Conservation (phyloP, 208 protist genomes). For the Acanthamoeba quina region DNA sequence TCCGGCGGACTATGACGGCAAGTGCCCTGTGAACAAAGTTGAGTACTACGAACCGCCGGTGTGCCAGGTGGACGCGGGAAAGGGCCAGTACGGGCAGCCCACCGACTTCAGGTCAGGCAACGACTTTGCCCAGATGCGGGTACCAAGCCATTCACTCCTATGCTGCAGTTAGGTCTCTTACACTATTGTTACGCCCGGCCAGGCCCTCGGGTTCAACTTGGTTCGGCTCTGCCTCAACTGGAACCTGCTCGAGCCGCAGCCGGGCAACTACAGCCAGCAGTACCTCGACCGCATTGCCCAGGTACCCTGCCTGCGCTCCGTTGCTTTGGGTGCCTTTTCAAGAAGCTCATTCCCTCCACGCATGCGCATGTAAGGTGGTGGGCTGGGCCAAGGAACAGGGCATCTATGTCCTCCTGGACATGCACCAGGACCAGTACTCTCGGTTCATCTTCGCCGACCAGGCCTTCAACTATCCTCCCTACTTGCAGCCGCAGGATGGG, state of each 20-base stretch:
- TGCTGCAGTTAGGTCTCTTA: too few relatives aligned
- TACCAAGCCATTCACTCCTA: background rate
- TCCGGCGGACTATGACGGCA: background rate
- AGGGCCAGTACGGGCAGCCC: background rate
- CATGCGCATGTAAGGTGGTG: background rate
- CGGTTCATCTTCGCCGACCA: background rate
- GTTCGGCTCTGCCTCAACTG: conserved; percentile 15
- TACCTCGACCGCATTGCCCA: conserved; percentile 28
- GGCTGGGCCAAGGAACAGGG: conserved; percentile 25
- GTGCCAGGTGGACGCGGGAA: conserved; percentile 23
- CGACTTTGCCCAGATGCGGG: conserved; percentile 19
- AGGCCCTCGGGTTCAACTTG: conserved; percentile 12
- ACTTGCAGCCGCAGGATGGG: background rate
- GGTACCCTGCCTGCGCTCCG: background rate
- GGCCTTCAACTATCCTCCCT: background rate
- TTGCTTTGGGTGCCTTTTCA: background rate
- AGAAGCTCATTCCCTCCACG: background rate
- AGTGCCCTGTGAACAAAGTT: background rate
- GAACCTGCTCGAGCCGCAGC: conserved; percentile 7
- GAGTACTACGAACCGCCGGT: background rate
- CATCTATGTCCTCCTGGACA: conserved; percentile 6
- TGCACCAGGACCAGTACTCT: conserved; percentile 59
- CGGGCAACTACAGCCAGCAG: conserved; percentile 8
- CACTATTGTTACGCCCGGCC: too few relatives aligned
- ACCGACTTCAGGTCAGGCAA: background rate